A percentile compares a stretch with the other conserved stretches of the same genome.
phyloP scores from a whole-genome alignment of 2,329 filamentous ascomycete species.

The Arthrobotrys conoides region DNA sequence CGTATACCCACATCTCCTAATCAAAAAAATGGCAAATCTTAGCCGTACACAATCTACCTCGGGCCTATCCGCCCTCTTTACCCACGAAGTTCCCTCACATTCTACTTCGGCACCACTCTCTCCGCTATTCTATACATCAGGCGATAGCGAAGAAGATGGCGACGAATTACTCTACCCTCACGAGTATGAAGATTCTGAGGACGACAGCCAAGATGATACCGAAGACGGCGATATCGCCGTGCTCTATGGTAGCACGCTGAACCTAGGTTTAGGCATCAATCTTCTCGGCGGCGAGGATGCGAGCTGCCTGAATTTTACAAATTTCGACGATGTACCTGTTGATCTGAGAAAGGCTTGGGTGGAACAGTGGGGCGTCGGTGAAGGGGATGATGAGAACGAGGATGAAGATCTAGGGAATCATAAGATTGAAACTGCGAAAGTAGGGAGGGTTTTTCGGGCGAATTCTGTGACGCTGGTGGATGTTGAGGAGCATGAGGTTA shows the following conservation, averaged over 20 bases:
- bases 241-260: not conserved
- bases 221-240: not conserved
- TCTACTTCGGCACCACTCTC: not conserved
- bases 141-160: not conserved
- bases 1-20: not conserved
- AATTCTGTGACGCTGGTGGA: not conserved
- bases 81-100: not conserved
- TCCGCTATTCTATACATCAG: slow-evolving; percentile 19
- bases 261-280: not conserved
- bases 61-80: not conserved
- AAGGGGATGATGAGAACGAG: not conserved
- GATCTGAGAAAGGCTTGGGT: slow-evolving; percentile 24
- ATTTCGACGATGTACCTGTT: slow-evolving; percentile 27
- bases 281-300: not conserved
- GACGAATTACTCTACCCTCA: slow-evolving; percentile 7
- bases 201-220: not conserved
- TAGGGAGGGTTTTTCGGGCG: slow-evolving; percentile 14
- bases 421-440: slow-evolving; percentile 20
- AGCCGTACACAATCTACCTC: not conserved
- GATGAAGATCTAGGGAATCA: not conserved
- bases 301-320: slow-evolving; percentile 14
- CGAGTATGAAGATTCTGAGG: not conserved
- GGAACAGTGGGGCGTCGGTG: slow-evolving; percentile 10
- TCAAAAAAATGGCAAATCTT: not conserved
- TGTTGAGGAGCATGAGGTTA: not conserved